Base-by-base conservation (phyloP, 495 filamentous ascomycete genomes). In the Friedmanniomyces endolithicus region DNA sequence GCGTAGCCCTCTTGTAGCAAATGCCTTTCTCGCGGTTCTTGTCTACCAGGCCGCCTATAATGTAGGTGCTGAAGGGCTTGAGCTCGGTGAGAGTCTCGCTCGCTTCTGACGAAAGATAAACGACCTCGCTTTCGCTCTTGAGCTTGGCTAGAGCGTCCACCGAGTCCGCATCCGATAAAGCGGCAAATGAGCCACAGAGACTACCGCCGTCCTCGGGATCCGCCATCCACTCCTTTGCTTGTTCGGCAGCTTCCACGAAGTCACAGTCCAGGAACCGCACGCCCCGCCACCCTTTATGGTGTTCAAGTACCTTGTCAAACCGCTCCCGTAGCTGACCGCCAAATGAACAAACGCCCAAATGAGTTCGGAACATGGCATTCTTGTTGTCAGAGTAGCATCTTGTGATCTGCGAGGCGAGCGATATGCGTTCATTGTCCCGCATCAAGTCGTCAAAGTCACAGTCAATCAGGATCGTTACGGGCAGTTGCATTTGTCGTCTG, bases 41-140 rank as follows among this genome's bases (percentile, higher is more conserved):
- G 66, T 99, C 92, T 23, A 99, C 94, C 24, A 99, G 71, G 0
- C 90, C 92, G 19, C 92, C 92, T 53, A 99, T 85, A 34, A 99
- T 85, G 64, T 99, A 99, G 43, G 79, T 88, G 35, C 82, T 87
- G 70, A 88, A 84, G 0, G 88, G 83, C 67, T 86, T 86, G 23
- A 97, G 76, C 45, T 83, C 74, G 0, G 82, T 78, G 27, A 99
- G 70, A 0, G 85, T 95, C 49, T 94, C 74, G 0, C 84, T 79
- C 41, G 86, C 90, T 64, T 97, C 92, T 41, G 86, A 84, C 22
- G 86, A 84, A 9, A 99, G 79, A 61, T 99, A 99, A 22, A 99
- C 78, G 14, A 94, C 63, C 59, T 83, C 78, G 23, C 77, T 77
- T 50, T 73, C 70, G 3, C 48, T 14, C 17, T 57, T 52, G 17